phyloP scores from a whole-genome alignment of 2,329 filamentous ascomycete genomes.

The Paraphaeosphaeria sporulosa region DNA sequence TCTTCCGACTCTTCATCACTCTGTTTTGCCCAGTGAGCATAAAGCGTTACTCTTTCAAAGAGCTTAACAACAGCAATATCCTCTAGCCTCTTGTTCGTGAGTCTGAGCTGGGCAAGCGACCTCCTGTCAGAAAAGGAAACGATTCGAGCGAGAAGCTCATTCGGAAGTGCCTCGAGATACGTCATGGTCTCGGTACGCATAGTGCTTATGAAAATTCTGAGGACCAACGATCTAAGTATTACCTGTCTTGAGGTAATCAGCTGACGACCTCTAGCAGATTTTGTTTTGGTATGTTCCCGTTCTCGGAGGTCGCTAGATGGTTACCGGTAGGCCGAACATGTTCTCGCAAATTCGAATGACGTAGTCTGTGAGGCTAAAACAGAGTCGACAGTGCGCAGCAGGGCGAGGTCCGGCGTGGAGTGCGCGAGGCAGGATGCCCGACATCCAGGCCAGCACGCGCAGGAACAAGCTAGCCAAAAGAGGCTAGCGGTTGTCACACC shows the following conservation, averaged over 20 bases:
- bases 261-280: background rate
- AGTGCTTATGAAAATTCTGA: background rate
- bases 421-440: too few relatives aligned
- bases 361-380: background rate
- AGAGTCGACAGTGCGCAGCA: background rate
- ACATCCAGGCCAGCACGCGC: too few relatives aligned
- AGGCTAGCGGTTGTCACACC: background rate
- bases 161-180: background rate
- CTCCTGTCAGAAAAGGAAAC: background rate
- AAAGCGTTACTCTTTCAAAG: constrained; percentile 10
- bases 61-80: constrained; percentile 1
- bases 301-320: background rate
- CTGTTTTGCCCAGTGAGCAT: constrained; percentile 13
- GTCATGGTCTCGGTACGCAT: background rate
- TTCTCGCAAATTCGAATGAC: background rate
- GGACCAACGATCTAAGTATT: background rate
- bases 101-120: constrained; percentile 3
- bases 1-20: background rate
- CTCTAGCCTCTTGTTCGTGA: constrained; percentile 8
- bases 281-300: background rate
- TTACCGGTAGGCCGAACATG: background rate
- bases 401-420: background rate
- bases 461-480: background rate
- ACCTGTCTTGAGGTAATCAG: background rate
- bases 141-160: constrained; percentile 1